A percentile compares a stretch with the other conserved stretches of the same genome.
Evolutionary conservation across 1,284 basidiomycete species (phyloP).

Genomic region (Puccinia novopanici): DNA sequence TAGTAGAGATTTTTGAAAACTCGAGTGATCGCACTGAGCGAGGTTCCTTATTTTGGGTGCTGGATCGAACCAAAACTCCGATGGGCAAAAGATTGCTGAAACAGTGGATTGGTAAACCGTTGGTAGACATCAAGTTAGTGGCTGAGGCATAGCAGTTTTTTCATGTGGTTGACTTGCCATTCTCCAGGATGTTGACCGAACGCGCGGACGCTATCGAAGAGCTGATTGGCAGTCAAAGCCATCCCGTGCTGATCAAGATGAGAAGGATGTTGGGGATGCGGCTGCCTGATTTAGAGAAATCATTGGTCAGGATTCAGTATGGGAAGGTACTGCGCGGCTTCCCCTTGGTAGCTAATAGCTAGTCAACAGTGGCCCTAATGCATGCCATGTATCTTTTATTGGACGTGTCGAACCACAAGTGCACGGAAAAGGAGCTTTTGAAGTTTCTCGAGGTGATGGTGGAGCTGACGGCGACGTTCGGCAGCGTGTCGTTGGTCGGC

Average conservation of each 20-base stretch:
- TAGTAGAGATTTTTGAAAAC: slow-evolving; percentile 48
- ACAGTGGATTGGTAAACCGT: slow-evolving; percentile 57
- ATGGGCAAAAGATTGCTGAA: slow-evolving; percentile 57
- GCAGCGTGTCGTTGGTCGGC: slow-evolving; percentile 35
- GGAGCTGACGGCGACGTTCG: slow-evolving; percentile 54
- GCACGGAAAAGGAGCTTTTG: slow-evolving; percentile 35
- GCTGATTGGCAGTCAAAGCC: neutral
- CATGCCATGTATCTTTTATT: neutral
- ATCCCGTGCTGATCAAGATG: slow-evolving; percentile 48
- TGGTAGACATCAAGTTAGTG: slow-evolving; percentile 54
- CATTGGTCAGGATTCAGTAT: slow-evolving; percentile 57
- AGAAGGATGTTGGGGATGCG: slow-evolving; percentile 16
- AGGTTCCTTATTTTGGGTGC: slow-evolving; percentile 57
- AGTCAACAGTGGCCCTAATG: neutral
- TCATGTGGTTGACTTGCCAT: neutral
- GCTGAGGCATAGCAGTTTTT: neutral
- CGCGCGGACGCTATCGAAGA: slow-evolving; percentile 37
- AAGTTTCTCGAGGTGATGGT: slow-evolving; percentile 53
- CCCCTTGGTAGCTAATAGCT: neutral
- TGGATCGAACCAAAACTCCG: slow-evolving; percentile 57
- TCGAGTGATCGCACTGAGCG: slow-evolving; percentile 53
- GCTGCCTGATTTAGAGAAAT: slow-evolving; percentile 56
- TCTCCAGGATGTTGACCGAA: slow-evolving; percentile 22
- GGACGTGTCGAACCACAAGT: neutral
- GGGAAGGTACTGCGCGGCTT: slow-evolving; percentile 50